Percentiles rank a stretch among this genome's conserved stretches.
Evolutionary conservation across 1,139 yeast genomes (phyloP).

Genomic region (Arxiozyma telluris): DNA sequence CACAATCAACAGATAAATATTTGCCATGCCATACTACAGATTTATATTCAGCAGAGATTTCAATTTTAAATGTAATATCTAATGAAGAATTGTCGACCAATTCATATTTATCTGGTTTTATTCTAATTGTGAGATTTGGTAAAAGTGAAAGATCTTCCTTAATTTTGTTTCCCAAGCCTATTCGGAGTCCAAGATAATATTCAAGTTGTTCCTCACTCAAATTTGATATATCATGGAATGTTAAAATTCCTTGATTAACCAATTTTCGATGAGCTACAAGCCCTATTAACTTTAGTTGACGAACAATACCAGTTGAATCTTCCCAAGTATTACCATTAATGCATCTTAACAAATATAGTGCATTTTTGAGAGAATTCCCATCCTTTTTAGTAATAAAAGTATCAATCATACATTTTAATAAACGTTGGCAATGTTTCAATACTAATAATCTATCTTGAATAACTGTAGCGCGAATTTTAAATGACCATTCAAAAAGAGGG

Average conservation of each 20-base stretch:
- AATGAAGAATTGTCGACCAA: conserved; percentile 5
- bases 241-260: conserved; percentile 30
- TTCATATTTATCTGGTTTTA: conserved; percentile 11
- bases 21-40: conserved; percentile 32
- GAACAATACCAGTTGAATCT: conserved; percentile 34
- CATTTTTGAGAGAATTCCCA: conserved; percentile 33
- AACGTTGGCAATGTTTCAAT: conserved; percentile 35
- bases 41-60: conserved; percentile 19
- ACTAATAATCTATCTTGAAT: conserved; percentile 36
- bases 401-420: conserved; percentile 38
- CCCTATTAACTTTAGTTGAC: conserved; percentile 41
- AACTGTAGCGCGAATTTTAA: conserved; percentile 34
- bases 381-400: conserved; percentile 36
- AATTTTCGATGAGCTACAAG: conserved; percentile 34
- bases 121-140: conserved; percentile 28
- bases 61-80: conserved; percentile 18
- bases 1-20: conserved; percentile 24
- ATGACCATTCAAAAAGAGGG: conserved; percentile 36
- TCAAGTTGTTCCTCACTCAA: conserved; percentile 34
- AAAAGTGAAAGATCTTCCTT: conserved; percentile 25
- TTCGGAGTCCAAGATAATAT: conserved; percentile 33
- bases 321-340: conserved; percentile 43
- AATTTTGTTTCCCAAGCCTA: conserved; percentile 35
- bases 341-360: conserved; percentile 34
- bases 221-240: conserved; percentile 27